Percentiles rank a stretch among this genome's conserved stretches.
Evolutionary conservation across 2,329 filamentous ascomycete species (phyloP).

Genomic region (Phialemoniopsis sp.): DNA sequence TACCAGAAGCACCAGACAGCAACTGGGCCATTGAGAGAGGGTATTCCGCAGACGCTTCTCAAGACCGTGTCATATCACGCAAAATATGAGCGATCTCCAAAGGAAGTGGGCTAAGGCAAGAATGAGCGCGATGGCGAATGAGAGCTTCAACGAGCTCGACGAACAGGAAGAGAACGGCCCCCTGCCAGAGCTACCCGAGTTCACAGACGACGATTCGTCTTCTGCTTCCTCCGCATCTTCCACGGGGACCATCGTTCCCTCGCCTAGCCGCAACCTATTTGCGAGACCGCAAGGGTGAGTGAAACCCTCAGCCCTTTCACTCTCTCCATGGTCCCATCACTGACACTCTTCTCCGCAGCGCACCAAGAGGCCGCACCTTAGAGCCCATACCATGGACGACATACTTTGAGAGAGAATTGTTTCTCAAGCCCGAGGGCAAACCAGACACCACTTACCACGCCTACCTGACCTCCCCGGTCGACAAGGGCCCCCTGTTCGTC

Average conservation of each 20-base stretch:
- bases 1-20: too few relatives aligned
- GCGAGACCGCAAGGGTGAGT: constrained; percentile 65
- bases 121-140: constrained; percentile 8
- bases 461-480: constrained; percentile 79
- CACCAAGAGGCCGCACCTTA: constrained; percentile 47
- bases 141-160: constrained; percentile 43
- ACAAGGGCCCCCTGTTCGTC: constrained; percentile 77
- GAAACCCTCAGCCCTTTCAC: background rate
- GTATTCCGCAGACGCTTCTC: too few relatives aligned
- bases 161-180: constrained; percentile 39
- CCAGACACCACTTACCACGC: constrained; percentile 67
- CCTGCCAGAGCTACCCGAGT: constrained; percentile 37
- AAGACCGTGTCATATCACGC: background rate
- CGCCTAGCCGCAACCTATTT: constrained; percentile 68
- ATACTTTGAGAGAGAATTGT: constrained; percentile 87
- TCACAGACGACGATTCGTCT: constrained; percentile 64
- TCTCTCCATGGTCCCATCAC: too few relatives aligned
- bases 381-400: constrained; percentile 79
- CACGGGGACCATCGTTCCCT: constrained; percentile 85
- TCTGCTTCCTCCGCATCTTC: constrained; percentile 86
- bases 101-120: constrained; percentile 24
- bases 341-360: constrained; percentile 22
- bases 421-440: constrained; percentile 49
- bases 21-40: too few relatives aligned
- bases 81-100: constrained; percentile 25